phyloP scores from a whole-genome alignment of 495 filamentous ascomycete genomes.

The Pseudoneurospora amorphoporcata region DNA sequence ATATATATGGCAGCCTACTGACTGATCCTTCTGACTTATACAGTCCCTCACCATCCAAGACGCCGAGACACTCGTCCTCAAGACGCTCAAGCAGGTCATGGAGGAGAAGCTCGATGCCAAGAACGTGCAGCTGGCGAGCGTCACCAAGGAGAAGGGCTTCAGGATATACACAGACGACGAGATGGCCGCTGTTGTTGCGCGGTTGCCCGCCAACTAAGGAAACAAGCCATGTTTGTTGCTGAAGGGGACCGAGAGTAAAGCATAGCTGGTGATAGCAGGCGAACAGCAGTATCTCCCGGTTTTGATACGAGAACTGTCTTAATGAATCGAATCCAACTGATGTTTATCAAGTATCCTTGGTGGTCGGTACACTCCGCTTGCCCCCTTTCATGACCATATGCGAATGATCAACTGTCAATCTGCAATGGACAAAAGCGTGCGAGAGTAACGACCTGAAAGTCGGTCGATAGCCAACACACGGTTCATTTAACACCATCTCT shows the following conservation, averaged over 20 bases:
- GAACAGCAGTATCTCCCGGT: background rate
- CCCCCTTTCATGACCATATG: background rate
- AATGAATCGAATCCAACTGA: background rate
- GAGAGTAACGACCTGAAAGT: background rate
- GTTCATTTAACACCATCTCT: background rate
- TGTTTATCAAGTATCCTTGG: background rate
- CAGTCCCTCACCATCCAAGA: slow-evolving; percentile 83
- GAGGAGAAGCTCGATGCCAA: slow-evolving; percentile 98
- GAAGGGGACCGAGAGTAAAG: background rate
- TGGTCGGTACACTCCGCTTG: background rate
- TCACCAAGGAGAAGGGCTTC: slow-evolving; percentile 95
- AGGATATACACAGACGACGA: slow-evolving; percentile 95
- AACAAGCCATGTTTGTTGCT: background rate
- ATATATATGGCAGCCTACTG: slow-evolving; percentile 6
- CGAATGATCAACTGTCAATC: too few species aligned
- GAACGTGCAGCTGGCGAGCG: slow-evolving; percentile 96
- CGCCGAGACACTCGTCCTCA: slow-evolving; percentile 88
- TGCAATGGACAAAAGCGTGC: background rate
- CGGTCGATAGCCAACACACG: background rate
- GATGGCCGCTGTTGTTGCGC: slow-evolving; percentile 82
- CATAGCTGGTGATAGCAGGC: background rate
- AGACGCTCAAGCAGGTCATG: slow-evolving; percentile 99
- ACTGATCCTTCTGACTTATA: background rate
- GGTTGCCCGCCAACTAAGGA: slow-evolving; percentile 47
- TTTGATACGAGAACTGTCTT: background rate